phyloP scores from a whole-genome alignment of 441 rosid genomes.

The Mallotus japonicus region DNA sequence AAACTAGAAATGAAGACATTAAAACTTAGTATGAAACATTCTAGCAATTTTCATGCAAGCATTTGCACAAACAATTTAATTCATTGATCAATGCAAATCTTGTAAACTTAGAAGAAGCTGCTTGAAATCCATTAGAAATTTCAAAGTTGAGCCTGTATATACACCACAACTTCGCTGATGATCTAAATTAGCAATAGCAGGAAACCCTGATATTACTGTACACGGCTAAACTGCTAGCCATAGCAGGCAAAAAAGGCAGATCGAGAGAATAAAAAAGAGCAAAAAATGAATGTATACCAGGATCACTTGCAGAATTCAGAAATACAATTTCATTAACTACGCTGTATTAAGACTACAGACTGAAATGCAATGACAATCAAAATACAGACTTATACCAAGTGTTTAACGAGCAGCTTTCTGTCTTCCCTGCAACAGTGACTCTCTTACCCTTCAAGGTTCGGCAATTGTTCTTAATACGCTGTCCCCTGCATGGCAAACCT shows the following conservation, averaged over 20 bases:
- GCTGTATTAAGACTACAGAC: too few relatives aligned
- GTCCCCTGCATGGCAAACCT: constrained; percentile 90
- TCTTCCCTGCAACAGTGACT: constrained; percentile 72
- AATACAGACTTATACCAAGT: neutral
- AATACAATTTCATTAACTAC: too few relatives aligned
- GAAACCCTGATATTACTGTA: neutral
- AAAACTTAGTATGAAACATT: too few relatives aligned
- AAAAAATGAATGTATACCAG: too few relatives aligned
- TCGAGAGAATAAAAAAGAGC: too few relatives aligned
- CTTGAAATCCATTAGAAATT: neutral
- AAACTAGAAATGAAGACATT: too few relatives aligned
- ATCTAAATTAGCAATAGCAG: neutral
- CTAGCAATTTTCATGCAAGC: neutral
- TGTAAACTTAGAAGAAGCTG: neutral
- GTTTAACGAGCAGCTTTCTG: constrained; percentile 57
- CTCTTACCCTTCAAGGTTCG: constrained; percentile 81
- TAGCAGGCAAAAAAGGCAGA: neutral
- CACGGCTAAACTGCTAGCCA: neutral
- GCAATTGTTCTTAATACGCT: constrained; percentile 80
- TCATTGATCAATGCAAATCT: neutral
- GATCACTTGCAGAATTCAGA: too few relatives aligned
- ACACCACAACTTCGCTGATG: neutral
- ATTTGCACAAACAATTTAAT: neutral
- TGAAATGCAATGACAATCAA: too few relatives aligned
- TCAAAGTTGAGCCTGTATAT: neutral